Base-by-base conservation (phyloP, 1,139 yeast genomes). In the Debaryomyces subglobosus region DNA sequence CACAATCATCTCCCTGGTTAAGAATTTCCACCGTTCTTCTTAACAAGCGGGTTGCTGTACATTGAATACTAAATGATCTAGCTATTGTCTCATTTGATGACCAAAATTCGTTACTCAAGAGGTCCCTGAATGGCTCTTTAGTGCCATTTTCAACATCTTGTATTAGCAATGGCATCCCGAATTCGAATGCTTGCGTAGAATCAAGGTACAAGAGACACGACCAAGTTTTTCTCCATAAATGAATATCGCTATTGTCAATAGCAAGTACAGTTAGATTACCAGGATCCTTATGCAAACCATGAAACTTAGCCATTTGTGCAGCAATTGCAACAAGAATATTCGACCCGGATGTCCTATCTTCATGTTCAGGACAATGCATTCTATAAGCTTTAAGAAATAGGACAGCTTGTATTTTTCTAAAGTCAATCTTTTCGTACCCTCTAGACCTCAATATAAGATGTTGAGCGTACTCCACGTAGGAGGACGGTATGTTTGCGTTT, bases 261-360 rank as follows among this genome's bases (percentile, higher is more conserved):
- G 69, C 58, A 9, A 68, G 53, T 2, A 61, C 49, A 1, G 63
- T 57, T 54, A 78, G 81, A 47, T 72, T 68, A 40, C 69, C 72
- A 0, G 86, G 85, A 55, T 81, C 85, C 54, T 84, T 70, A 56
- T 80, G 79, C 2, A 79, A 58, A 12, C 86, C 86, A 54, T 77
- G 69, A 45, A 78, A 69, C 49, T 79, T 69, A n/a, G 79, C 78
- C 81, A 80, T 78, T 56, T 79, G 84, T 38, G 43, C 41, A 32
- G 46, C 24, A 12, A 44, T 39, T 9, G 48, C 24, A 8, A 39
- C 42, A 12, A 53, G 18, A 18, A 50, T 30, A 10, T 43, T 38
- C 3, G 50, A 27, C 4, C 27, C 43, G 13, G 37, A 41, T 5
- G 49, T 25, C 5, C 44, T 32, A 41, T 32, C 12, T 15, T 77